Evolutionary conservation across 2,329 filamentous ascomycete species (phyloP).

Genomic region (Phoma sp.): DNA sequence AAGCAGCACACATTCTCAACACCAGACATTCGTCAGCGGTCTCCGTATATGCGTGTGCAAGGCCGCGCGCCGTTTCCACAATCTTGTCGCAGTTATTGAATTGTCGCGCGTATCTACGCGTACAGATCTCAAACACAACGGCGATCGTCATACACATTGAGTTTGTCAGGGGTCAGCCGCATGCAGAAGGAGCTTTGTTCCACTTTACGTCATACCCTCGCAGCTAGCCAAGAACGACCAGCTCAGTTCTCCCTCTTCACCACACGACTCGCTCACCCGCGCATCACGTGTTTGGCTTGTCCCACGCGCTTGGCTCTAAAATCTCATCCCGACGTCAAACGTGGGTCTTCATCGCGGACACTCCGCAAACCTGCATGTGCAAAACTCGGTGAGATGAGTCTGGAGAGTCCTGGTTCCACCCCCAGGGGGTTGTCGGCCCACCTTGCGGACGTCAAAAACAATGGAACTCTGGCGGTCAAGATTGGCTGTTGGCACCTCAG

Average conservation of each 20-base stretch:
- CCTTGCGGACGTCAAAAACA: constrained; percentile 3
- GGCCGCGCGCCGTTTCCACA: constrained; percentile 2
- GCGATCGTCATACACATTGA: constrained; percentile 10
- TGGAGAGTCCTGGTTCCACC: constrained; percentile 17
- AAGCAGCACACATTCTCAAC: constrained; percentile 12
- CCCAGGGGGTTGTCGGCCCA: constrained; percentile 14
- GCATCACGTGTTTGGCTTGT: constrained; percentile 3
- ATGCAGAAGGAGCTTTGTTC: constrained; percentile 7
- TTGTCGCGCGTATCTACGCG: not conserved
- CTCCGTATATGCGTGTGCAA: not conserved
- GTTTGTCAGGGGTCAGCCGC: constrained; percentile 5
- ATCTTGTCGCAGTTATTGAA: not conserved
- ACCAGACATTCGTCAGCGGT: not conserved
- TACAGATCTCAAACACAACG: not conserved
- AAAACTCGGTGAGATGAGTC: constrained; percentile 13
- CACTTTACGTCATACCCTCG: constrained; percentile 9
- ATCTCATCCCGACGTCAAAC: constrained; percentile 12
- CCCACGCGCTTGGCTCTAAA: not conserved
- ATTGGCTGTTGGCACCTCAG: not conserved
- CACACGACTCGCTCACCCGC: not conserved
- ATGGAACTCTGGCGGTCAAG: not conserved
- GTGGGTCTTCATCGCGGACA: constrained; percentile 8
- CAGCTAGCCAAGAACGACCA: constrained; percentile 1
- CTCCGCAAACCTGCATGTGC: constrained; percentile 11
- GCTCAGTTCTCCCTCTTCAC: not conserved